Evolutionary conservation across 768 basidiomycete genomes (phyloP).

Genomic region (Nevesoporus exiguus): DNA sequence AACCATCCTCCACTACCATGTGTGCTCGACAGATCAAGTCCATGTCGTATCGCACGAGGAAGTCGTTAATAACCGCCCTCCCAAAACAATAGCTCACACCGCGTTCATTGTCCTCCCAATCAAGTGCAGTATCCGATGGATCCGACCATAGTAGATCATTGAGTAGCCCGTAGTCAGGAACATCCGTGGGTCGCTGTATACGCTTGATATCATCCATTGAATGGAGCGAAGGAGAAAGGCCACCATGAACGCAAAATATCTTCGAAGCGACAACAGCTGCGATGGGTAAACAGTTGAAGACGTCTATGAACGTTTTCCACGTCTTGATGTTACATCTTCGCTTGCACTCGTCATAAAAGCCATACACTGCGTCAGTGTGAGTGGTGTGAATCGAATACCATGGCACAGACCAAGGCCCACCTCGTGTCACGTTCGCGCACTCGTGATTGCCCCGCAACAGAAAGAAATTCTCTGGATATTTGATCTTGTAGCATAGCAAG

Average conservation of each 20-base stretch:
- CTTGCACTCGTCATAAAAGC: slow-evolving; percentile 99
- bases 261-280: slow-evolving; percentile 98
- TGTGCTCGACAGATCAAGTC: slow-evolving; percentile 99
- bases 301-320: slow-evolving; percentile 99
- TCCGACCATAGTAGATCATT: slow-evolving; percentile 99
- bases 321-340: slow-evolving; percentile 99
- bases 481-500: slow-evolving; percentile 98
- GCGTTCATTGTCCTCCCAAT: slow-evolving; percentile 99
- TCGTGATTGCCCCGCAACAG: slow-evolving; percentile 97
- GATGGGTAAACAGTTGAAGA: slow-evolving; percentile 98
- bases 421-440: slow-evolving; percentile 98
- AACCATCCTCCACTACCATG: slow-evolving; percentile 99
- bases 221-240: slow-evolving; percentile 87
- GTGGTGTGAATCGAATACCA: slow-evolving; percentile 14
- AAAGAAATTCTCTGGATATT: slow-evolving; percentile 99
- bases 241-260: slow-evolving; percentile 99
- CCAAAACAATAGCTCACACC: slow-evolving; percentile 99
- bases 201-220: slow-evolving; percentile 99
- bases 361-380: slow-evolving; percentile 67
- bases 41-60: slow-evolving; percentile 94
- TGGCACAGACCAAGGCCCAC: slow-evolving; percentile 42
- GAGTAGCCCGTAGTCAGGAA: slow-evolving; percentile 95
- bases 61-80: slow-evolving; percentile 95
- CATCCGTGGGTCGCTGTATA: slow-evolving; percentile 96
- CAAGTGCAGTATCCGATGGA: slow-evolving; percentile 93